Percentiles rank a stretch among this genome's conserved stretches.
Conservation (phyloP, 2,329 filamentous ascomycete genomes). For the Xenosphaeropsis pyriputrescens region DNA sequence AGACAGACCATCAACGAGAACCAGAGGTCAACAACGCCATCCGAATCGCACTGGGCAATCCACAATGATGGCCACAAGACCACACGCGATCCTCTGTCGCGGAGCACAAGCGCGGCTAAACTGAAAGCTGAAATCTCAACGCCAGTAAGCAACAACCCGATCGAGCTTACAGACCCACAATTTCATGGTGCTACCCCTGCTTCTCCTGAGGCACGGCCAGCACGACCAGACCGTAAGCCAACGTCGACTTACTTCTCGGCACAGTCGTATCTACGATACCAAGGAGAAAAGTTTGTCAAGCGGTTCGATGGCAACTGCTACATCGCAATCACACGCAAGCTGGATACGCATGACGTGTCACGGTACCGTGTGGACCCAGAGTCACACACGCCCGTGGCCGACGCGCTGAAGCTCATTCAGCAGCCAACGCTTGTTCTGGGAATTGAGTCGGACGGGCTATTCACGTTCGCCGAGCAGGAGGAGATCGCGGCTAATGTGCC, state of each 20-base stretch:
- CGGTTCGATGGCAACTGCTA: slow-evolving; percentile 98
- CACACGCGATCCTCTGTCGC: slow-evolving; percentile 35
- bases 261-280: slow-evolving; percentile 93
- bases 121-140: neutral
- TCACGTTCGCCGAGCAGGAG: slow-evolving; percentile 93
- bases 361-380: slow-evolving; percentile 43
- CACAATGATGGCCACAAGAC: slow-evolving; percentile 71
- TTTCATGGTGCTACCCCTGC: slow-evolving; percentile 48
- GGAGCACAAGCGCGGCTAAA: slow-evolving; percentile 19
- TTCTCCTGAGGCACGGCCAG: slow-evolving; percentile 28
- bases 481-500: slow-evolving; percentile 75
- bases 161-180: slow-evolving; percentile 46
- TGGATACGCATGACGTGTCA: slow-evolving; percentile 93
- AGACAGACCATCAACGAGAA: slow-evolving; percentile 68
- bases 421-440: slow-evolving; percentile 86
- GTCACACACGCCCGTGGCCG: slow-evolving; percentile 35
- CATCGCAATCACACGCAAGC: slow-evolving; percentile 93
- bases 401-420: slow-evolving; percentile 67
- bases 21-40: slow-evolving; percentile 43
- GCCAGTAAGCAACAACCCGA: slow-evolving; percentile 10
- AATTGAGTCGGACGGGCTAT: slow-evolving; percentile 90
- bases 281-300: slow-evolving; percentile 91
- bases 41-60: slow-evolving; percentile 54
- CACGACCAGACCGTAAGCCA: slow-evolving; percentile 21
- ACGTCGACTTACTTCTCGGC: slow-evolving; percentile 91